Evolutionary conservation across 192 early-diverging fungal species (phyloP), one percentile per base, ranked within the genome.

Genomic region (Diversispora eburnea): DNA sequence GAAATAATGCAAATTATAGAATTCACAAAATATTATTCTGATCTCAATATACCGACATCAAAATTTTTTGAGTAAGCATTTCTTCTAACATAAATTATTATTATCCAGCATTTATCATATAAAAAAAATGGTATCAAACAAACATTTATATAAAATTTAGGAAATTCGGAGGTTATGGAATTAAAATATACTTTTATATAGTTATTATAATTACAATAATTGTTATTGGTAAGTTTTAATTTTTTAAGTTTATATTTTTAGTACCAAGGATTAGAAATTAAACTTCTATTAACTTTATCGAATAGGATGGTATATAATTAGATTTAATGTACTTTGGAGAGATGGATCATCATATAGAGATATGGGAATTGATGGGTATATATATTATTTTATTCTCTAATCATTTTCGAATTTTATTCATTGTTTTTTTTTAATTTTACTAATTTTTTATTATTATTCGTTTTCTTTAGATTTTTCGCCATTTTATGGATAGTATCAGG

Each of bases 271-370:
- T 57, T 8, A 57, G 8, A 22, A 20, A 52, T 8, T 12, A 10
- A 59, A 25, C 25, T 59, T 25, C 25, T 22, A 3, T 8, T 19
- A 56, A 33, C 25, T 20, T 56, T 15, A 56, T 19, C 8, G 20
- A 25, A 59, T 10, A 59, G 57, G 57, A 59, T 59, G 57, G 57
- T 59, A 59, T 33, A 33, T 59, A 59, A 25, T 59, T 33, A 22
- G 25, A 33, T 59, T 59, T 22, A 12, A 59, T 59, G 8, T 17
- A 33, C 25, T 33, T 59, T 59, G 57, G 57, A 59, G 57, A 22
- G 25, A 59, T 59, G 20, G 20, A 22, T 59, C 57, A 59, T 3
- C 22, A 4, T 59, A 59, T 59, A 59, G 57, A 25, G 22, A 59
- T 33, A 17, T 59, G 25, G 57, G 57, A 59, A 25, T 25, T 22